phyloP scores from a whole-genome alignment of 106 monocot genomes.

The Ottelia alismoides region DNA sequence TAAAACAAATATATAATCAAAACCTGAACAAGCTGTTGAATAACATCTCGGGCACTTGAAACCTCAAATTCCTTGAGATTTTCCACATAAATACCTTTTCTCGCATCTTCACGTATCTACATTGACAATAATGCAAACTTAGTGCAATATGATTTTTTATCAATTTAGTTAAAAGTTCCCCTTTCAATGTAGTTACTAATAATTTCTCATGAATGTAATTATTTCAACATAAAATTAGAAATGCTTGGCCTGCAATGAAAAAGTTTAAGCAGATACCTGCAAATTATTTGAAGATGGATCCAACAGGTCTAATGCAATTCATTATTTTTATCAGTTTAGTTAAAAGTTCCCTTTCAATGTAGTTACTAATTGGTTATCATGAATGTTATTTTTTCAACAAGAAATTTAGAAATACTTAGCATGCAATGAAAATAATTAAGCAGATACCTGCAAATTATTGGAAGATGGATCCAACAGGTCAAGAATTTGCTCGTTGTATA shows the following conservation, averaged over 20 bases:
- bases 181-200: not conserved
- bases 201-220: not conserved
- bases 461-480: constrained; percentile 82
- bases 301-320: not conserved
- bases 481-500: constrained; percentile 94
- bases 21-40: constrained; percentile 93
- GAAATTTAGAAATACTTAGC: not conserved
- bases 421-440: too few species aligned
- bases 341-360: too few species aligned
- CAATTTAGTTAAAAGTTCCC: not conserved
- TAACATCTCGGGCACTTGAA: constrained; percentile 79
- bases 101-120: constrained; percentile 89
- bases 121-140: not conserved
- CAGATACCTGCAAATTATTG: constrained; percentile 70
- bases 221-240: not conserved
- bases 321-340: too few species aligned
- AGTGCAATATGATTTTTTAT: too few species aligned
- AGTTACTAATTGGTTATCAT: too few species aligned
- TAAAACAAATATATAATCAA: not conserved
- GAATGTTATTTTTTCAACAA: not conserved
- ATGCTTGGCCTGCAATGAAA: not conserved
- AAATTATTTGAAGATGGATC: not conserved
- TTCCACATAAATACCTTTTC: constrained; percentile 89
- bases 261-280: too few species aligned
- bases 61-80: constrained; percentile 79